phyloP scores from a whole-genome alignment of 2,329 filamentous ascomycete genomes.

The Fusarium oxysporum region DNA sequence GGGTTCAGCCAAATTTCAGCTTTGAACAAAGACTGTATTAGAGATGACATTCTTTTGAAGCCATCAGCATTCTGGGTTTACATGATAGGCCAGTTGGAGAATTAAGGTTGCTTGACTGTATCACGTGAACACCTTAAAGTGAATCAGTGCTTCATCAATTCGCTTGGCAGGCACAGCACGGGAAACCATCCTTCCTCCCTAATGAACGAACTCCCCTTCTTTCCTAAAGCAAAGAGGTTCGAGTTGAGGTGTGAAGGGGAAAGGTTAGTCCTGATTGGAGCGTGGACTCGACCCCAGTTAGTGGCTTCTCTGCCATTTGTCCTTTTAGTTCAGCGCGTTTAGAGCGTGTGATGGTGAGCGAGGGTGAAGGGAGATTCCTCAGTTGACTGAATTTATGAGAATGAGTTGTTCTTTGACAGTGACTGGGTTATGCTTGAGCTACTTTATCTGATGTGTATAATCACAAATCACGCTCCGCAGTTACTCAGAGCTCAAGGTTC shows the following conservation, averaged over 20 bases:
- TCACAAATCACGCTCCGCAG: neutral
- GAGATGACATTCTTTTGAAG: neutral
- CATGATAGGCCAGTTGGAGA: neutral
- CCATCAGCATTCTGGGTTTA: neutral
- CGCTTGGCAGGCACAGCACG: conserved; percentile 15
- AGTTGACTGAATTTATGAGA: neutral
- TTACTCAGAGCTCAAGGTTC: neutral
- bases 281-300: neutral
- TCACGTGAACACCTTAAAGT: conserved; percentile 23
- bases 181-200: conserved; percentile 7
- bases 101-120: neutral
- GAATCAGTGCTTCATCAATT: neutral
- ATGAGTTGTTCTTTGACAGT: neutral
- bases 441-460: too few relatives aligned
- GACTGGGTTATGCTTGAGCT: neutral
- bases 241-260: neutral
- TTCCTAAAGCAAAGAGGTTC: conserved; percentile 12
- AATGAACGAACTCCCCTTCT: neutral
- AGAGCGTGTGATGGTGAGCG: conserved; percentile 14
- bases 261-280: conserved; percentile 14
- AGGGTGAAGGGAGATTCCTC: conserved; percentile 1
- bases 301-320: conserved; percentile 14
- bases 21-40: neutral
- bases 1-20: too few relatives aligned
- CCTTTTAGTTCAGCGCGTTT: conserved; percentile 1